Percentiles rank a stretch among this genome's conserved stretches.
Evolutionary conservation across 169 alveolate species (phyloP).

Genomic region (Cardiosporidium cionae): DNA sequence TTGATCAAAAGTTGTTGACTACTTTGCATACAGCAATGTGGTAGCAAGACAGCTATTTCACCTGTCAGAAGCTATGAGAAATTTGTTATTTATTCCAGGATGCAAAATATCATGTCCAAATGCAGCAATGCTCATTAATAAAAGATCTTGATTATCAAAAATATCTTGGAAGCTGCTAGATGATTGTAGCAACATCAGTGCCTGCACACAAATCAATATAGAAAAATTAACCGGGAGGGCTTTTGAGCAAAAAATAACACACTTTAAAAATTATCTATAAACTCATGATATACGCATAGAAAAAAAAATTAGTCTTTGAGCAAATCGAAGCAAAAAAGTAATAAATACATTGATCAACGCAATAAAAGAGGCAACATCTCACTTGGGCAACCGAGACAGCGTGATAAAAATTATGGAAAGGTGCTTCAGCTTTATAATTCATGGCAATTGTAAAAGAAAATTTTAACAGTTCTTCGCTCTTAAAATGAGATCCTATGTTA

Average conservation of each 20-base stretch:
- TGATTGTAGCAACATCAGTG: slow-evolving; percentile 16
- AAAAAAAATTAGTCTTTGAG: no score
- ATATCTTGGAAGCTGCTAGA: slow-evolving; percentile 15
- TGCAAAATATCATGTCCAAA: slow-evolving; percentile 32
- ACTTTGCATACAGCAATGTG: not conserved
- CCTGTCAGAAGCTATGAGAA: slow-evolving; percentile 10
- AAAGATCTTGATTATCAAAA: slow-evolving; percentile 14
- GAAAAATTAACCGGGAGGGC: no score
- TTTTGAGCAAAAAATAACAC: no score
- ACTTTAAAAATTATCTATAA: no score
- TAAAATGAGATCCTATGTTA: not conserved
- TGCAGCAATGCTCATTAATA: slow-evolving; percentile 28
- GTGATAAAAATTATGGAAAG: slow-evolving; percentile 34
- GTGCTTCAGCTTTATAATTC: not conserved
- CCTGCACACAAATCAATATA: no score
- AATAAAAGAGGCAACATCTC: no score
- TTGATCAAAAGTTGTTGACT: not conserved
- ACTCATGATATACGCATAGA: no score
- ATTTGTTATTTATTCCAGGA: slow-evolving; percentile 32
- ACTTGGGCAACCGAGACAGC: slow-evolving; percentile 33
- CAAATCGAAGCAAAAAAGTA: no score
- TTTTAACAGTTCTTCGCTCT: not conserved
- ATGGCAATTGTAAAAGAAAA: not conserved
- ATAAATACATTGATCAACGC: no score
- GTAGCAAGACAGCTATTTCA: not conserved